Evolutionary conservation across 257 asterid species (phyloP).

Genomic region (Ophiorrhiza pumila): DNA sequence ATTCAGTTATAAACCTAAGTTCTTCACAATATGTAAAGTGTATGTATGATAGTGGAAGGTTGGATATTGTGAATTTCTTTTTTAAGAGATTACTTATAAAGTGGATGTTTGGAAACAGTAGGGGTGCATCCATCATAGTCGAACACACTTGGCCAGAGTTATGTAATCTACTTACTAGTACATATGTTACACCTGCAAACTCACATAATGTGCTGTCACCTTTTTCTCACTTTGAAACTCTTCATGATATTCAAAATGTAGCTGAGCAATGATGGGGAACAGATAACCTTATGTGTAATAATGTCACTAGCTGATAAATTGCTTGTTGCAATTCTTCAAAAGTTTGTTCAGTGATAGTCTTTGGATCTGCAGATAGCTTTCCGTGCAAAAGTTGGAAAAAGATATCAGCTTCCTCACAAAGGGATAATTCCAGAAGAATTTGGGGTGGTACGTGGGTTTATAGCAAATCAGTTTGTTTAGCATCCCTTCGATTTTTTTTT

Average conservation of each 20-base stretch:
- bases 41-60: too few species aligned
- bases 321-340: not conserved
- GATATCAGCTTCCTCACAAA: slow-evolving; percentile 89
- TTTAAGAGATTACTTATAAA: not conserved
- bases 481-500: slow-evolving; percentile 12
- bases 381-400: slow-evolving; percentile 91
- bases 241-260: not conserved
- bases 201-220: not conserved
- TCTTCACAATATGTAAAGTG: too few species aligned
- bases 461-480: slow-evolving; percentile 10
- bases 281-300: not conserved
- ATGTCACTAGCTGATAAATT: not conserved
- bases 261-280: not conserved
- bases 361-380: slow-evolving; percentile 66
- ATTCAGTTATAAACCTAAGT: not conserved
- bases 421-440: slow-evolving; percentile 95
- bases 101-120: not conserved
- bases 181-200: not conserved
- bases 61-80: not conserved
- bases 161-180: not conserved
- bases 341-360: not conserved
- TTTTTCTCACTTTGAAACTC: not conserved
- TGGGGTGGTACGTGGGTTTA: slow-evolving; percentile 74
- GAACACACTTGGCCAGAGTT: not conserved
- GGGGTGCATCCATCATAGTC: slow-evolving; percentile 1